Percentiles rank a stretch among this genome's conserved stretches.
These are phyloP conservation scores for Pittosporum tobira DNA, from an alignment of 129 eudicot species.

Conservation along the genomic window DNA sequence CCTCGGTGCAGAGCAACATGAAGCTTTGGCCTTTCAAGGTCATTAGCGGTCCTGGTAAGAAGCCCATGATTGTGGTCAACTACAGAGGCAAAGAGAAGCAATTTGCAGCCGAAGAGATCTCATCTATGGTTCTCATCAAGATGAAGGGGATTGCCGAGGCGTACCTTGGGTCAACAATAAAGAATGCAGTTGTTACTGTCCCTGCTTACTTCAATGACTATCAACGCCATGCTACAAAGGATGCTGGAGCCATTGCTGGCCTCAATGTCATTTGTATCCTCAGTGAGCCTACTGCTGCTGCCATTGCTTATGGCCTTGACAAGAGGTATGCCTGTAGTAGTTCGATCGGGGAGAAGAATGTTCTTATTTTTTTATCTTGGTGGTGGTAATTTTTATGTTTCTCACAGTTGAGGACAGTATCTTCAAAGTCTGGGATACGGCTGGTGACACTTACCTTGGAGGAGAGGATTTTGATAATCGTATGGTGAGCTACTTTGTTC, in stretches of 20 bases:
- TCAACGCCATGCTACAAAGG: slow-evolving; percentile 46
- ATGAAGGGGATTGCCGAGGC: slow-evolving; percentile 45
- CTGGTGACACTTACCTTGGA: no score
- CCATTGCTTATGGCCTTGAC: slow-evolving; percentile 45
- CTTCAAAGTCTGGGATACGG: slow-evolving; percentile 26
- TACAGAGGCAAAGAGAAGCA: no score
- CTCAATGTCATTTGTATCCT: slow-evolving; percentile 36
- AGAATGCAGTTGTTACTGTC: no score
- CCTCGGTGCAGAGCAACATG: slow-evolving; percentile 39
- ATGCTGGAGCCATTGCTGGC: no score
- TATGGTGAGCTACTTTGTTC: slow-evolving; percentile 35
- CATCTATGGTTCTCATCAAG: no score
- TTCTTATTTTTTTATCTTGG: slow-evolving; percentile 36
- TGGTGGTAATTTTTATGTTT: slow-evolving; percentile 33
- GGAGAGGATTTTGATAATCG: no score
- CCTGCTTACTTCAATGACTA: no score
- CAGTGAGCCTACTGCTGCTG: slow-evolving; percentile 45
- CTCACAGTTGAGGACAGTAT: slow-evolving; percentile 27
- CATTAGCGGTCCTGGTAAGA: slow-evolving; percentile 32
- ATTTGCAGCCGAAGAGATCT: no score
- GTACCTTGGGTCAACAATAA: slow-evolving; percentile 23
- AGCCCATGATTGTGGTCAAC: slow-evolving; percentile 36
- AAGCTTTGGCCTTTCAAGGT: slow-evolving; percentile 48
- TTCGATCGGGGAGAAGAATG: slow-evolving; percentile 31
- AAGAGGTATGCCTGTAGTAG: slow-evolving; percentile 31